These are phyloP conservation scores for Komagataella ulmi DNA, from an alignment of 805 yeast species.

Conservation along the genomic window DNA sequence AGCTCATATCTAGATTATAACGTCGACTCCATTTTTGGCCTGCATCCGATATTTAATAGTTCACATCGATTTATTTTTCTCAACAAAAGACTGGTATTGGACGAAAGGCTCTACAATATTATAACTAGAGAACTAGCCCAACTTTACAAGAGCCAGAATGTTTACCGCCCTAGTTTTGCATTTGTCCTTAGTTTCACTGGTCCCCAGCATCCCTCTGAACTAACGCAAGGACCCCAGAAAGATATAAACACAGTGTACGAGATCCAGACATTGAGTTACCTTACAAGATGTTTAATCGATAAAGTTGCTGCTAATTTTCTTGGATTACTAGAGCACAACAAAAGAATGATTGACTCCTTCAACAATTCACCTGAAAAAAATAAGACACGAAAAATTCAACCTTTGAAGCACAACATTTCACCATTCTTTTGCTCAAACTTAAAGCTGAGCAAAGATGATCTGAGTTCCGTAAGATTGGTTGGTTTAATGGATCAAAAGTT, in stretches of 20 bases:
- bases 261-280: background rate
- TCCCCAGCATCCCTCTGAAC: conserved; percentile 9
- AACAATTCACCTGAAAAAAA: conserved; percentile 17
- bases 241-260: no score
- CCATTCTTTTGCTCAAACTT: conserved; percentile 2
- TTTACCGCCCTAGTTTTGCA: conserved; percentile 9
- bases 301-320: background rate
- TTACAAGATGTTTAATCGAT: background rate
- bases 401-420: conserved; percentile 11
- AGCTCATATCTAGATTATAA: conserved; percentile 20
- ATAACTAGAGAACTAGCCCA: conserved; percentile 13
- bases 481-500: conserved; percentile 56
- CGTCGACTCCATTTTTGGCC: conserved; percentile 15
- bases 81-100: conserved; percentile 23
- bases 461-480: conserved; percentile 20
- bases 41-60: conserved; percentile 18
- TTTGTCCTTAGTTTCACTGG: background rate
- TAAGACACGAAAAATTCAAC: conserved; percentile 12
- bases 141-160: background rate
- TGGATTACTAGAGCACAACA: background rate
- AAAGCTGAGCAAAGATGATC: conserved; percentile 9
- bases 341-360: conserved; percentile 7
- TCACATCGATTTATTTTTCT: conserved; percentile 30
- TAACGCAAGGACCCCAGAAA: background rate
- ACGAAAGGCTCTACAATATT: conserved; percentile 7